Base-by-base conservation (phyloP, 1,284 basidiomycete genomes). In the Microbotryum saponariae region DNA sequence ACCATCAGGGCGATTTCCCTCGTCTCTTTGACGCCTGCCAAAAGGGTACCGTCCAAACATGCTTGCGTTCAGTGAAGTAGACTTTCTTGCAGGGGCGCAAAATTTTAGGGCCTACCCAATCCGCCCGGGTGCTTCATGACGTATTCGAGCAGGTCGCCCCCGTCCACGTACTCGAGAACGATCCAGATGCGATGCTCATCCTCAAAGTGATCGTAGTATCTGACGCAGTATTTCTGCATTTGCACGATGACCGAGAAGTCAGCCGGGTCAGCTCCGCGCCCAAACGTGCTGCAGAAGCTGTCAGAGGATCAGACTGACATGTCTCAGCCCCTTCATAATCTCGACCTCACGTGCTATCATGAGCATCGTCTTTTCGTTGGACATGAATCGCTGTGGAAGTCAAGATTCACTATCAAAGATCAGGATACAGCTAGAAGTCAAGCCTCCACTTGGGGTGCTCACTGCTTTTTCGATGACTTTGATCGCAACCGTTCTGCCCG, bases 81-180 rank as follows among this genome's bases (percentile, higher is more conserved):
- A 70, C 58, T 69, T 67, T 51, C 42, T 23, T 25, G 45, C 27
- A 50, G 6, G 44, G 44, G 23, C 31, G 12, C 37, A 12, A 16
- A 10, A 10, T 42, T 42, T 42, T 3, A 1, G 21, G 37, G 12
- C 37, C 14, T 42, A 42, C 37, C 5, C 37, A 42, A 12, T 42
- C 37, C 37, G 12, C 16, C 14, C 2, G 5, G 16, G 18, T 60
- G 60, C 45, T 63, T 60, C 61, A 69, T 69, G 25, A 68, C 63
- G 54, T 69, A 69, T 52, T 70, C 68, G 44, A 94, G 78, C n/a
- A 97, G 78, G 74, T 96, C 91, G 1, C 91, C 91, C 20, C 92
- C 91, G 31, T 86, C 82, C 5, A 94, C 81, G 64, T 84, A 83
- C 75, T 91, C 88, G 59, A 90, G 77, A 0, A 90, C 85, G 37